Conservation (phyloP, 306 rosid genomes). For the Echinosophora koreensis region DNA sequence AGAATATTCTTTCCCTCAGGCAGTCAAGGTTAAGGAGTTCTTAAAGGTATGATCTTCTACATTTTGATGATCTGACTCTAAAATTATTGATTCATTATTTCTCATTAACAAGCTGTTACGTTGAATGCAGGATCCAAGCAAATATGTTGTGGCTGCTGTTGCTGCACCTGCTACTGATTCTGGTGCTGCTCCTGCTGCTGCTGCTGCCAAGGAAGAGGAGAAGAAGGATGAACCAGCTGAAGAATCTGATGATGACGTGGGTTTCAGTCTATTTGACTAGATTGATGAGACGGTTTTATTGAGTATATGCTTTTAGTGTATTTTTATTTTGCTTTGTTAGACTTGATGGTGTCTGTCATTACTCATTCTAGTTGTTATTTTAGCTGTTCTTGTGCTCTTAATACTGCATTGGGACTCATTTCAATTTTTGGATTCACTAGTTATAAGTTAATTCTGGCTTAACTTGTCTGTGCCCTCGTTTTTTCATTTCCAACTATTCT, state of each 20-base stretch:
- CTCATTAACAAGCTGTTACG: neutral
- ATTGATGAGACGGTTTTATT: neutral
- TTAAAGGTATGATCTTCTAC: conserved; percentile 57
- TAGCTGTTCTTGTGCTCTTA: neutral
- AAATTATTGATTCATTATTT: neutral
- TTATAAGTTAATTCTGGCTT: neutral
- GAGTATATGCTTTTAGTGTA: neutral
- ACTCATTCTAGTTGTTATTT: neutral
- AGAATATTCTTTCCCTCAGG: conserved; percentile 72
- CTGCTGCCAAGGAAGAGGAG: conserved; percentile 66
- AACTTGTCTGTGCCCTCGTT: neutral
- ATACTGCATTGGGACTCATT: neutral
- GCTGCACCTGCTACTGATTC: conserved; percentile 46
- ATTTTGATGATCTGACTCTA: neutral
- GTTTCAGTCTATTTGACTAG: conserved; percentile 51
- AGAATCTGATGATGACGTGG: conserved; percentile 57
- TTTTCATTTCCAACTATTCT: too few species aligned
- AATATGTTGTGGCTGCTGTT: conserved; percentile 57
- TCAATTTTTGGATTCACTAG: neutral
- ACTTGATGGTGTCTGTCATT: neutral
- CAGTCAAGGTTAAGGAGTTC: conserved; percentile 82
- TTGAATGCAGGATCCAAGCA: conserved; percentile 61
- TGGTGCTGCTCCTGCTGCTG: conserved; percentile 53
- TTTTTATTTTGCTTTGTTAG: neutral
- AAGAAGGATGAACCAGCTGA: conserved; percentile 77